Evolutionary conservation across 2,329 filamentous ascomycete genomes (phyloP).

Genomic region (Neodidymelliopsis sp.): DNA sequence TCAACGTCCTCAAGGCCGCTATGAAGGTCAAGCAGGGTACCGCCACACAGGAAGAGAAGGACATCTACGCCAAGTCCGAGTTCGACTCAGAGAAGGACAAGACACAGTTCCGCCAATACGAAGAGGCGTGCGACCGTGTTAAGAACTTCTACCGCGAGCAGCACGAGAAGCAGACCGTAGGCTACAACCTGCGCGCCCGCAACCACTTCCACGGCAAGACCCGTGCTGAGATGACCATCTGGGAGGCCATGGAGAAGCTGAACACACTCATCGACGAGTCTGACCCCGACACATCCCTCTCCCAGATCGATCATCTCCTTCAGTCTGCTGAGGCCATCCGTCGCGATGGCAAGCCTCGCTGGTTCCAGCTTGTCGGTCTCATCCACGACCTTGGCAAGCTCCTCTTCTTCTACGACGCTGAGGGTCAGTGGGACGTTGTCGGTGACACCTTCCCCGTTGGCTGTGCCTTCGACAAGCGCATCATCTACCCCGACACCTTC

Average conservation of each 20-base stretch:
- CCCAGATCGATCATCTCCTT: constrained; percentile 88
- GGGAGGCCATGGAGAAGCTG: constrained; percentile 92
- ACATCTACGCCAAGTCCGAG: constrained; percentile 65
- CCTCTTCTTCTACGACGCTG: constrained; percentile 80
- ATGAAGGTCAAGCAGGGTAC: constrained; percentile 59
- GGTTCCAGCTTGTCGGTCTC: constrained; percentile 81
- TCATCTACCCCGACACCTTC: constrained; percentile 85
- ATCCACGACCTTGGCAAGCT: constrained; percentile 84
- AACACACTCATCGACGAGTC: constrained; percentile 91
- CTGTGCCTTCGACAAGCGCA: constrained; percentile 75
- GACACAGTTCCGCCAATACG: constrained; percentile 81
- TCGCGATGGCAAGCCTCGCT: constrained; percentile 80
- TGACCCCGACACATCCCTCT: constrained; percentile 86
- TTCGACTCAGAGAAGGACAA: constrained; percentile 82
- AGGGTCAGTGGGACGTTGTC: constrained; percentile 92
- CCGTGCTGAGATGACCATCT: constrained; percentile 81
- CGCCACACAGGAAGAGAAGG: constrained; percentile 54
- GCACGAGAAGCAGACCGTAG: constrained; percentile 75
- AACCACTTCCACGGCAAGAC: constrained; percentile 72
- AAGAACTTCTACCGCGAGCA: constrained; percentile 84
- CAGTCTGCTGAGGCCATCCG: constrained; percentile 91
- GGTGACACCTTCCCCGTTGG: constrained; percentile 85
- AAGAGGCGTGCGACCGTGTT: constrained; percentile 81
- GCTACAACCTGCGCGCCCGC: constrained; percentile 84
- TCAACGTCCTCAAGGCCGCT: constrained; percentile 66